Evolutionary conservation across 2,329 filamentous ascomycete genomes (phyloP).

Genomic region (Colletotrichum euphorbiae): DNA sequence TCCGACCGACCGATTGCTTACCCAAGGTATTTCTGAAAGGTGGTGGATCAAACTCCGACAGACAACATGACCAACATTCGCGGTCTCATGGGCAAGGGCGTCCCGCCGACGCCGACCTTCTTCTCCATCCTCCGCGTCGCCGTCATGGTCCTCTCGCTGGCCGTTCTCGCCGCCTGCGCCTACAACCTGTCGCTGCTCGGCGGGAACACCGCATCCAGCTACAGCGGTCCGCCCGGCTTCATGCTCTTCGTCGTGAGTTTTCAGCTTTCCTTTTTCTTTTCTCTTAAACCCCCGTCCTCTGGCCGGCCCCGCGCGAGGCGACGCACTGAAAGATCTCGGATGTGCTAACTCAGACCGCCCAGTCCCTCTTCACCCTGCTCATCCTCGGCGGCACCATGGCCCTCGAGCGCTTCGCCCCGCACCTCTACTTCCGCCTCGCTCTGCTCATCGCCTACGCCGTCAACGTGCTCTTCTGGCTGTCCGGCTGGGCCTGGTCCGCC

Average conservation of each 20-base stretch:
- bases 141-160: conserved; percentile 54
- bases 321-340: not conserved
- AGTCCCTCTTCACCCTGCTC: conserved; percentile 56
- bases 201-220: conserved; percentile 43
- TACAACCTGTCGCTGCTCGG: conserved; percentile 54
- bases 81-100: conserved; percentile 52
- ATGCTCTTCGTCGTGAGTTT: conserved; percentile 59
- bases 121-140: conserved; percentile 52
- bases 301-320: no score
- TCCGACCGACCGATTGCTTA: no score
- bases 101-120: conserved; percentile 51
- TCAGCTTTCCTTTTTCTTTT: not conserved
- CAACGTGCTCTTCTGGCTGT: conserved; percentile 58
- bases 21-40: no score
- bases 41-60: not conserved
- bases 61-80: conserved; percentile 20
- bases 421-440: conserved; percentile 53
- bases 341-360: conserved; percentile 7
- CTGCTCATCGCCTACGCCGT: conserved; percentile 52
- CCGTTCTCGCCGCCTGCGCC: conserved; percentile 54
- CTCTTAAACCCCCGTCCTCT: not conserved
- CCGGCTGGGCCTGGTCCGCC: conserved; percentile 56
- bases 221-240: conserved; percentile 54
- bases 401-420: conserved; percentile 51
- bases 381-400: conserved; percentile 53